A percentile compares a stretch with the other conserved stretches of the same genome.
Evolutionary conservation across 164 flowering plant genomes (phyloP).

Genomic region (Magnolia officinalis): DNA sequence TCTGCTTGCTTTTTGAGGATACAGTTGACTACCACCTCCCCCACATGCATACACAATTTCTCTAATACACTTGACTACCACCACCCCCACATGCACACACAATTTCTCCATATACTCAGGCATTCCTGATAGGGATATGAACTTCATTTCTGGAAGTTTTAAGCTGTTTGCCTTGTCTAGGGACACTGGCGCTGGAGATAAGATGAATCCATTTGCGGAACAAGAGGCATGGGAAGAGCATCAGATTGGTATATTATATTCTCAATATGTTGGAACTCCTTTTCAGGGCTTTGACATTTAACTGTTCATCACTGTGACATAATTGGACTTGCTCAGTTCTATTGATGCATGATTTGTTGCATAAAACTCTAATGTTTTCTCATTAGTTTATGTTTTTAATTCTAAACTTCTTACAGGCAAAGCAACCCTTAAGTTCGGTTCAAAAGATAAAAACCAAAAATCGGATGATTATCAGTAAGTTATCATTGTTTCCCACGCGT

Average conservation of each 20-base stretch:
- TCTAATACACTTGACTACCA: not conserved
- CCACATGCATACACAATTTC: not conserved
- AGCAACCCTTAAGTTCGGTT: constrained; percentile 80
- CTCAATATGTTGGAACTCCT: no score
- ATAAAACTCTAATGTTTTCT: not conserved
- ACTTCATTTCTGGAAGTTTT: not conserved
- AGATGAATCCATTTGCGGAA: constrained; percentile 99
- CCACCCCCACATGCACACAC: not conserved
- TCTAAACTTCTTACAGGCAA: constrained; percentile 53
- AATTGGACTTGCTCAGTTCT: not conserved
- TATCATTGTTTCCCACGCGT: not conserved
- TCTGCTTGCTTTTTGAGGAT: constrained; percentile 21
- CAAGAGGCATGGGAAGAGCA: constrained; percentile 99
- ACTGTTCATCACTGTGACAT: not conserved
- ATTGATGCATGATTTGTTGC: constrained; percentile 3
- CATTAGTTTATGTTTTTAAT: constrained; percentile 3
- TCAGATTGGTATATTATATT: constrained; percentile 63
- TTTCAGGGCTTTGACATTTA: not conserved
- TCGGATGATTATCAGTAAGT: constrained; percentile 82
- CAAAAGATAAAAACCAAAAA: constrained; percentile 60
- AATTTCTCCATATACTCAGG: not conserved
- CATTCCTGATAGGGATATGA: not conserved
- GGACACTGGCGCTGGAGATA: constrained; percentile 59
- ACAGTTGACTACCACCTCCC: not conserved
- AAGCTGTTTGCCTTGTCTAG: constrained; percentile 27